Conservation (phyloP, 306 rosid species). For the Albizia julibrissin region DNA sequence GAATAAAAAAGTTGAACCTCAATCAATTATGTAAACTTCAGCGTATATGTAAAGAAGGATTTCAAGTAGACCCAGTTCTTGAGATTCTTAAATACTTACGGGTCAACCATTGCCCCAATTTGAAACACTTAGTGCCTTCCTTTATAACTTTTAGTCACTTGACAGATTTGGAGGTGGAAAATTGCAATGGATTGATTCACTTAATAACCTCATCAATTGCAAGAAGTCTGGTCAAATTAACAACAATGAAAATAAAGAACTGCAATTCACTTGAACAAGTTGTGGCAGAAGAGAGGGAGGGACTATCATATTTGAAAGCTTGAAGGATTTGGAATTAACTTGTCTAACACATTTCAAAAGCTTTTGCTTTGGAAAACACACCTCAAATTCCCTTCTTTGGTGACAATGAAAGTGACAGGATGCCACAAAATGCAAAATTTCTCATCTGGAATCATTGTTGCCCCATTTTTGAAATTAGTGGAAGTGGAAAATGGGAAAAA, state of each 20-base stretch:
- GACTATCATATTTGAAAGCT: too few species aligned
- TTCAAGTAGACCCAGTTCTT: neutral
- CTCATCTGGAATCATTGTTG: too few species aligned
- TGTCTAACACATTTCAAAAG: too few species aligned
- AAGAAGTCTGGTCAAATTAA: neutral
- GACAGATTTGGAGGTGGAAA: neutral
- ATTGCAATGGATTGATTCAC: neutral
- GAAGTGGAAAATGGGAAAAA: too few species aligned
- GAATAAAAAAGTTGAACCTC: fast-evolving
- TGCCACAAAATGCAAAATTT: too few species aligned
- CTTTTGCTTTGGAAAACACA: too few species aligned
- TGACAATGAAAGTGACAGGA: too few species aligned
- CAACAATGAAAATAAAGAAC: neutral
- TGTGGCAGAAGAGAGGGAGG: neutral
- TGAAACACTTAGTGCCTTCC: neutral
- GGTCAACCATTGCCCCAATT: neutral
- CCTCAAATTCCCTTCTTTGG: too few species aligned
- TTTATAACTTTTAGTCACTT: neutral
- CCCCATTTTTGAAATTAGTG: too few species aligned
- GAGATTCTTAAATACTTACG: neutral
- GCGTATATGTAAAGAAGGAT: neutral
- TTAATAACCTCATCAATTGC: neutral
- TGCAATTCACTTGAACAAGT: neutral
- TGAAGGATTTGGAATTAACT: too few species aligned
- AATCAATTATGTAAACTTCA: neutral